Conservation (phyloP, 2,329 filamentous ascomycete genomes). For the Lizonia empirigonia region DNA sequence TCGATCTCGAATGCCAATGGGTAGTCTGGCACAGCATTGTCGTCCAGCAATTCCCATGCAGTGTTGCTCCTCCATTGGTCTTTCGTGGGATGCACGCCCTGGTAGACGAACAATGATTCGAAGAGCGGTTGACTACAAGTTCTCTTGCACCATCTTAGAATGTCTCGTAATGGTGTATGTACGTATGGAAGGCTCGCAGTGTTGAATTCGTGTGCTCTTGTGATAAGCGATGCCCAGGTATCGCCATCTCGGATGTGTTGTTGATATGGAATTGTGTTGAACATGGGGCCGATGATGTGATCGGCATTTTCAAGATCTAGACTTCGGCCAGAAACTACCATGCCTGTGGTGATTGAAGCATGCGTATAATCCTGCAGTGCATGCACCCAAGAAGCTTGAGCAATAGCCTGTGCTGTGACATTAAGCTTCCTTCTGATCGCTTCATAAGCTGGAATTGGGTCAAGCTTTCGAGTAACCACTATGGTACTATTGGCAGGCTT, state of each 20-base stretch:
- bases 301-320: constrained; percentile 71
- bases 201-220: constrained; percentile 73
- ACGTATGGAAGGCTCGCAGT: constrained; percentile 72
- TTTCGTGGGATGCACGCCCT: constrained; percentile 52
- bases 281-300: constrained; percentile 76
- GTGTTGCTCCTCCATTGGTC: constrained; percentile 29
- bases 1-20: constrained; percentile 78
- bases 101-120: constrained; percentile 82
- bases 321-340: constrained; percentile 78
- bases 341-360: constrained; percentile 64
- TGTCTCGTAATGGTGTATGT: constrained; percentile 76
- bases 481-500: constrained; percentile 27
- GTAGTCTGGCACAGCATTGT: constrained; percentile 64
- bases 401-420: constrained; percentile 77
- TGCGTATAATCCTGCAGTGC: constrained; percentile 62
- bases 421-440: constrained; percentile 62
- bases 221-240: constrained; percentile 66
- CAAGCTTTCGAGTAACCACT: constrained; percentile 42
- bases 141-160: constrained; percentile 76
- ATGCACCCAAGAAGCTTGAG: constrained; percentile 76
- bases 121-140: constrained; percentile 64
- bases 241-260: constrained; percentile 52
- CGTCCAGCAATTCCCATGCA: constrained; percentile 61
- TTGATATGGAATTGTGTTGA: constrained; percentile 84
- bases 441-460: constrained; percentile 55